These are phyloP conservation scores for Ceratobasidium papillatum DNA, from an alignment of 1,284 basidiomycete species.

Conservation along the genomic window DNA sequence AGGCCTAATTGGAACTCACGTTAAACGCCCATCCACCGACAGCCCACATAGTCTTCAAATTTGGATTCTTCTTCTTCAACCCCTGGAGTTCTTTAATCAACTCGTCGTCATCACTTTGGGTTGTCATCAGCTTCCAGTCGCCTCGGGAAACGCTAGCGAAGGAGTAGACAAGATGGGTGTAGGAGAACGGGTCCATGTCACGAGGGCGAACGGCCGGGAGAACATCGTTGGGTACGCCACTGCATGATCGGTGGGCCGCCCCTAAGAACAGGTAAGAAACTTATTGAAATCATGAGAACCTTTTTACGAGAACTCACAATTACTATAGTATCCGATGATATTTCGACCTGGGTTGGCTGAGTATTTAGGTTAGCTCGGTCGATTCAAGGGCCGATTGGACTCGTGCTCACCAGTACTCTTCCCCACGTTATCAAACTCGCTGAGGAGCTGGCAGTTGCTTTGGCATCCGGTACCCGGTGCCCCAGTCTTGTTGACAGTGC, in stretches of 20 bases:
- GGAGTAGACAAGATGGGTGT: slow-evolving; percentile 32
- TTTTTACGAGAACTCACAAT: too few relatives aligned
- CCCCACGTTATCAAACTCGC: slow-evolving; percentile 27
- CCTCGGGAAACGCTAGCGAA: slow-evolving; percentile 21
- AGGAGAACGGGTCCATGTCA: slow-evolving; percentile 14
- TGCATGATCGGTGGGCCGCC: slow-evolving; percentile 11
- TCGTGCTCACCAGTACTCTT: background rate
- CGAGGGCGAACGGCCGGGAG: slow-evolving; percentile 12
- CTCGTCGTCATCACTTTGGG: slow-evolving; percentile 18
- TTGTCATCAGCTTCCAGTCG: slow-evolving; percentile 17
- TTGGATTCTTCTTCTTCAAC: slow-evolving; percentile 17
- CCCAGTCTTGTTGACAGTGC: slow-evolving; percentile 10
- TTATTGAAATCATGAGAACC: too few relatives aligned
- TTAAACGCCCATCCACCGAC: slow-evolving; percentile 38
- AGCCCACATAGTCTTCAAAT: slow-evolving; percentile 39
- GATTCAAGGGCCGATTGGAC: background rate
- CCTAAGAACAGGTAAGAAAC: too few relatives aligned
- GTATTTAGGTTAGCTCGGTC: background rate
- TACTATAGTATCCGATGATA: slow-evolving; percentile 35
- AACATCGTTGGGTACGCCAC: background rate
- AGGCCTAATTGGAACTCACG: background rate
- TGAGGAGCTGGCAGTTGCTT: slow-evolving; percentile 21
- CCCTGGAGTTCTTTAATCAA: slow-evolving; percentile 20
- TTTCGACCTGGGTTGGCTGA: slow-evolving; percentile 18
- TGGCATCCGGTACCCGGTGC: slow-evolving; percentile 31